These are phyloP conservation scores for Globisporangium apiculatum DNA, from an alignment of 352 stramenopile genomes.

Conservation along the genomic window DNA sequence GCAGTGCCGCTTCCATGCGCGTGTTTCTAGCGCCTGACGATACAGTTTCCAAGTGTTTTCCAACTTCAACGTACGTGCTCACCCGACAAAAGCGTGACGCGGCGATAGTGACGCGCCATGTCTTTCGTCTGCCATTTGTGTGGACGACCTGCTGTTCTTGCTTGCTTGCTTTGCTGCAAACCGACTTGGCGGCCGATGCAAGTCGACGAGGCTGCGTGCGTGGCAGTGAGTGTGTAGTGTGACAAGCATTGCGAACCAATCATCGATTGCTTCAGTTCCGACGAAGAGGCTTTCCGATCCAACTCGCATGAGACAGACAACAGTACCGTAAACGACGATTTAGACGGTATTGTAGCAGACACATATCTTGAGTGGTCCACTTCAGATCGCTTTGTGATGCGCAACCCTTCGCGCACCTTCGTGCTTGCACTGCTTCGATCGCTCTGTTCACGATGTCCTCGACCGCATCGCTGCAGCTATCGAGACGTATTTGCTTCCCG, in stretches of 20 bases:
- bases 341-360: not conserved
- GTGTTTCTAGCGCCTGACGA: not conserved
- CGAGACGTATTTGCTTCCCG: conserved; percentile 19
- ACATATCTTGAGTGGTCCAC: conserved; percentile 1
- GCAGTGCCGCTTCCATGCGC: not conserved
- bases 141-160: not conserved
- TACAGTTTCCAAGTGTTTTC: not conserved
- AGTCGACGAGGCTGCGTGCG: not conserved
- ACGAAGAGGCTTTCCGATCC: not conserved
- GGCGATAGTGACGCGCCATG: too few species aligned
- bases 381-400: not conserved
- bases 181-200: not conserved
- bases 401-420: not conserved
- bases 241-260: not conserved
- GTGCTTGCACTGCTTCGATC: not conserved
- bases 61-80: not conserved
- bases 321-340: not conserved
- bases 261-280: not conserved
- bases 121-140: too few species aligned
- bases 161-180: not conserved
- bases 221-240: not conserved
- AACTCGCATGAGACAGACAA: not conserved
- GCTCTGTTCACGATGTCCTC: not conserved
- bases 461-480: not conserved
- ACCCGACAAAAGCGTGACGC: not conserved